Evolutionary conservation across 768 basidiomycete species (phyloP).

Genomic region (Lactarius akahatsu): DNA sequence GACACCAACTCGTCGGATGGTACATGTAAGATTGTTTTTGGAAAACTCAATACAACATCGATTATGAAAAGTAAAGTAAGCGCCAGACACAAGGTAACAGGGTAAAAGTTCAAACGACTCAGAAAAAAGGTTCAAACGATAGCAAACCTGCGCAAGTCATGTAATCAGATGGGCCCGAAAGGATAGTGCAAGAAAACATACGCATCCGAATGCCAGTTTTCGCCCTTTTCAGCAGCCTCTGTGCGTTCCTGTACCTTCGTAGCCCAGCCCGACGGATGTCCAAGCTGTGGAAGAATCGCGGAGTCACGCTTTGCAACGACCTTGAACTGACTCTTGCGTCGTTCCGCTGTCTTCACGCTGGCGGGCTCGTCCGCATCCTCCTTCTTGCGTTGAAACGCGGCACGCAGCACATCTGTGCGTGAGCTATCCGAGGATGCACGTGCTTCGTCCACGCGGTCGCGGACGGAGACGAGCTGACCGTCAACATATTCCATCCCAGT

Average conservation of each 20-base stretch:
- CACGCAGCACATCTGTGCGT: conserved; percentile 56
- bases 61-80: background rate
- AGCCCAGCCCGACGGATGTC: conserved; percentile 72
- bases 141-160: conserved; percentile 9
- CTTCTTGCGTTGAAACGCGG: conserved; percentile 64
- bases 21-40: no score
- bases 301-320: conserved; percentile 72
- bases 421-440: conserved; percentile 38
- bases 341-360: conserved; percentile 41
- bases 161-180: background rate
- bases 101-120: conserved; percentile 1
- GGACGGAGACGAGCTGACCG: conserved; percentile 83
- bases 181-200: conserved; percentile 32
- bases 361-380: conserved; percentile 42
- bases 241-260: conserved; percentile 51
- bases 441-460: conserved; percentile 64
- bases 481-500: conserved; percentile 87
- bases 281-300: conserved; percentile 57
- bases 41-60: background rate
- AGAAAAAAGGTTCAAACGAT: conserved; percentile 4
- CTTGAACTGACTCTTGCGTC: conserved; percentile 68
- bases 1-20: background rate
- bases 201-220: conserved; percentile 57
- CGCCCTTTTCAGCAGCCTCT: conserved; percentile 43
- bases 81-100: background rate